phyloP scores from a whole-genome alignment of 148 eudicot species.

The Limonium bicolor region DNA sequence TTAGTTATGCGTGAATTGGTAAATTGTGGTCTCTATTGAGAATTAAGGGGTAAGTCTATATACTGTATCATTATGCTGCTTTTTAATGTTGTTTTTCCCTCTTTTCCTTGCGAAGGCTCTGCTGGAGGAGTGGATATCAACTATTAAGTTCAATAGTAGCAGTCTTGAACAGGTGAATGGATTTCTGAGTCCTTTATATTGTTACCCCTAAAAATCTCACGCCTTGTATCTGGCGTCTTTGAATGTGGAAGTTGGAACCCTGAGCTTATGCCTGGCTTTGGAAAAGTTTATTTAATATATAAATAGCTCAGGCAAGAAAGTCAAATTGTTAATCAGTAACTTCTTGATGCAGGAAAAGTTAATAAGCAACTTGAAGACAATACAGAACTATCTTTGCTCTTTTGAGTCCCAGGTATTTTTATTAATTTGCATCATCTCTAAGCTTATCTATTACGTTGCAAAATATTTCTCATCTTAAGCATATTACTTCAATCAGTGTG shows the following conservation, averaged over 20 bases:
- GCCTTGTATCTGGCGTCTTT: background rate
- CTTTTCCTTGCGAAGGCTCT: slow-evolving; percentile 48
- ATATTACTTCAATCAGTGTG: background rate
- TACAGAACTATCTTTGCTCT: slow-evolving; percentile 87
- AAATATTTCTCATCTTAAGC: background rate
- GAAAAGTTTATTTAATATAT: background rate
- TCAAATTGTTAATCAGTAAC: background rate
- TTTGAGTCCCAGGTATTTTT: slow-evolving; percentile 73
- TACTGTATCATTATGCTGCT: background rate
- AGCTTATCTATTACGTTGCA: background rate
- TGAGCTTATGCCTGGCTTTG: background rate
- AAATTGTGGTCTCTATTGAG: background rate
- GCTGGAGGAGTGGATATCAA: slow-evolving; percentile 93
- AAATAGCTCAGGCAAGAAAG: background rate
- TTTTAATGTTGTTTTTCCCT: background rate
- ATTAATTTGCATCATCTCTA: background rate
- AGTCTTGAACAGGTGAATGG: slow-evolving; percentile 43
- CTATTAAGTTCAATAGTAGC: slow-evolving; percentile 60
- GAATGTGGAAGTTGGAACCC: background rate
- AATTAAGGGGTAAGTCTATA: background rate
- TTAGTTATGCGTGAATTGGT: background rate
- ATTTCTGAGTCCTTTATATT: background rate
- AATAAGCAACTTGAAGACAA: slow-evolving; percentile 63
- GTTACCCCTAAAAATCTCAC: background rate
- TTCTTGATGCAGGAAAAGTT: slow-evolving; percentile 60